phyloP scores from a whole-genome alignment of 257 asterid genomes.

The Solanum lycopersicoides region DNA sequence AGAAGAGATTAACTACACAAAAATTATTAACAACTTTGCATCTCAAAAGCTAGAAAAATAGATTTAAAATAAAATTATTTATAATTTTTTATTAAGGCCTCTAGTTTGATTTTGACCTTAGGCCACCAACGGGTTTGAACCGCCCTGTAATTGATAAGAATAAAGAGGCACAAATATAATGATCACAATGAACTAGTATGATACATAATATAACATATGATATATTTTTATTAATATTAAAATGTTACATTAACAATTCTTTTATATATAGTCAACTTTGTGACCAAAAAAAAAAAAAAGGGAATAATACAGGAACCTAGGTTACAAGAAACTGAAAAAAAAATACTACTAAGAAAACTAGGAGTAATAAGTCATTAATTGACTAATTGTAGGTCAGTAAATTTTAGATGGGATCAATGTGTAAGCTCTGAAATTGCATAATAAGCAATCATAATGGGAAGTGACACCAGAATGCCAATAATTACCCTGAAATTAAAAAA shows the following conservation, averaged over 20 bases:
- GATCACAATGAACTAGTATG: neutral
- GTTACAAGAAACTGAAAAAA: neutral
- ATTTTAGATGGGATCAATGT: neutral
- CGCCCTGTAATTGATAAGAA: neutral
- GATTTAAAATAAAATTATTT: no score
- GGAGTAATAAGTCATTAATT: neutral
- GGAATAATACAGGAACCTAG: neutral
- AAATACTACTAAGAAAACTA: neutral
- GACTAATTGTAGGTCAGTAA: neutral
- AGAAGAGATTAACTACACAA: no score
- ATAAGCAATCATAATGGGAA: conserved; percentile 14
- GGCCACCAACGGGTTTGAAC: no score
- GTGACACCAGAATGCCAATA: conserved; percentile 13
- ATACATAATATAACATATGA: no score
- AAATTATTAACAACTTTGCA: no score
- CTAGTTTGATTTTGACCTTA: no score
- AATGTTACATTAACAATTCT: neutral
- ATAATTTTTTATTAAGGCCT: no score
- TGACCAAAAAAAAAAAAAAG: neutral
- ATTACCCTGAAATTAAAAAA: conserved; percentile 6
- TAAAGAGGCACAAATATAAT: neutral
- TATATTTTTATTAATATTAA: no score
- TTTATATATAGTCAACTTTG: neutral
- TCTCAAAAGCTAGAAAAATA: no score
- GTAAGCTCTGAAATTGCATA: conserved; percentile 10